Conservation (phyloP, 2,329 filamentous ascomycete genomes). For the Phyllosticta citriasiana region DNA sequence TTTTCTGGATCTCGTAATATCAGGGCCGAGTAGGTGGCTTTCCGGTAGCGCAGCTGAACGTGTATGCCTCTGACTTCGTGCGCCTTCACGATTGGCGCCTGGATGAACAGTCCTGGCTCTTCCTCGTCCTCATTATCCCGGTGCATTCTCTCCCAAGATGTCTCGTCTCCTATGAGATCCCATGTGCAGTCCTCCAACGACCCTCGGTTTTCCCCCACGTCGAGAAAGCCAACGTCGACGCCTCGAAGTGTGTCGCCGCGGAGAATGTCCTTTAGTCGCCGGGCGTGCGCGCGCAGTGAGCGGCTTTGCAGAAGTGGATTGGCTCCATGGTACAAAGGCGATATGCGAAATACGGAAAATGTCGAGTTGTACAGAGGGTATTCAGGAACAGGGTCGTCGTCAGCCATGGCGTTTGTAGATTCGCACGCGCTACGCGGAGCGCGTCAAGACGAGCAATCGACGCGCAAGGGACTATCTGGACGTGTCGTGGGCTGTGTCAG, state of each 20-base stretch:
- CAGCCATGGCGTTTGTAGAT: constrained; percentile 18
- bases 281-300: constrained; percentile 36
- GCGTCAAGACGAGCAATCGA: neutral
- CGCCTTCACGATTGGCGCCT: constrained; percentile 11
- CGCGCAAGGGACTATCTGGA: neutral
- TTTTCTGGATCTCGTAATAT: constrained; percentile 31
- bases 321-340: constrained; percentile 42
- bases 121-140: constrained; percentile 23
- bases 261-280: constrained; percentile 38
- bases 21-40: constrained; percentile 40
- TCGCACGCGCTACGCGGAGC: neutral
- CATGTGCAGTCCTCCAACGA: constrained; percentile 39
- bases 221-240: constrained; percentile 29
- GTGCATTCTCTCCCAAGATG: constrained; percentile 29
- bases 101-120: constrained; percentile 16
- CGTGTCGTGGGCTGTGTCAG: neutral
- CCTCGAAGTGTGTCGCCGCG: constrained; percentile 40
- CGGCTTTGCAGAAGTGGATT: constrained; percentile 24
- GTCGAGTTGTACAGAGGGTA: constrained; percentile 44
- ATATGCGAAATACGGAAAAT: constrained; percentile 44
- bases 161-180: constrained; percentile 33
- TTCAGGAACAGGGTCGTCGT: constrained; percentile 18
- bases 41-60: constrained; percentile 41
- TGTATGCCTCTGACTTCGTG: constrained; percentile 34
- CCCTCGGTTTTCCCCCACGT: constrained; percentile 27